Evolutionary conservation across 1,139 yeast species (phyloP).

Genomic region (Hanseniaspora gamundiae): DNA sequence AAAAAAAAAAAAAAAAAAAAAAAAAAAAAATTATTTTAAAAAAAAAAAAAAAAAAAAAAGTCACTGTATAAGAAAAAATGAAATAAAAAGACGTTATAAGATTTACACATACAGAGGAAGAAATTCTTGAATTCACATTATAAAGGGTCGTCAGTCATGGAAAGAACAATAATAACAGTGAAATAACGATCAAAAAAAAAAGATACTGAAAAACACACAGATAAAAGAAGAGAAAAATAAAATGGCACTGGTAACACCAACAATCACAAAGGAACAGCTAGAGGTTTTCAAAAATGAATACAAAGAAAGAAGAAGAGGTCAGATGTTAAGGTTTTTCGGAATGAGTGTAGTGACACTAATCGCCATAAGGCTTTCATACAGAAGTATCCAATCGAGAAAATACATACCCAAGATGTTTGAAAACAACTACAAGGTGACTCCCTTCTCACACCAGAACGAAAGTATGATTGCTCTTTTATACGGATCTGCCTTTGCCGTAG

Average conservation of each 20-base stretch:
- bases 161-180: not conserved
- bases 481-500: conserved; percentile 63
- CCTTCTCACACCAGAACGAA: conserved; percentile 67
- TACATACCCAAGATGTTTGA: conserved; percentile 70
- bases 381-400: conserved; percentile 61
- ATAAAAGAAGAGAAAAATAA: not conserved
- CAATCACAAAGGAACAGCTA: not conserved
- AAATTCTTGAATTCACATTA: too few relatives aligned
- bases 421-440: conserved; percentile 79
- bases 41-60: too few relatives aligned
- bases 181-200: not conserved
- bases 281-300: conserved; percentile 14
- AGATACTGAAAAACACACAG: not conserved
- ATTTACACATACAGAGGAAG: too few relatives aligned
- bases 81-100: too few relatives aligned
- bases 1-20: too few relatives aligned
- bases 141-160: not conserved
- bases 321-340: conserved; percentile 60
- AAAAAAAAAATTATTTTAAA: too few relatives aligned
- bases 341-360: conserved; percentile 62
- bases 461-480: conserved; percentile 81
- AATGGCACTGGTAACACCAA: not conserved
- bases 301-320: conserved; percentile 50
- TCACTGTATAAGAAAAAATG: too few relatives aligned
- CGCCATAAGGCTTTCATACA: conserved; percentile 62